Conservation (phyloP, 768 basidiomycete species). For the Termitomyces sp. region DNA sequence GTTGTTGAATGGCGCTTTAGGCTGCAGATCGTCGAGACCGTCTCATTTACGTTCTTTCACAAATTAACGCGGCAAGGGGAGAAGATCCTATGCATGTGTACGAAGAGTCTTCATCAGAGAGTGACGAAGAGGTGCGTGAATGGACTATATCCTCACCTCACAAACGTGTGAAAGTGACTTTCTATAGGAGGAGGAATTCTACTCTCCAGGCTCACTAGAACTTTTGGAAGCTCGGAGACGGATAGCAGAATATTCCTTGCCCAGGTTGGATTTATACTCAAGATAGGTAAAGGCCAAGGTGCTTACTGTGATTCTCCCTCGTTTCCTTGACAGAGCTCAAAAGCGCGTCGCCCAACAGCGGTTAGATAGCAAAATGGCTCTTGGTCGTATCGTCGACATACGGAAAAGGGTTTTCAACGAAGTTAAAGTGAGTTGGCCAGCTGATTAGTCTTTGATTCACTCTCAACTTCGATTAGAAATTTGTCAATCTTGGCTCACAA, state of each 20-base stretch:
- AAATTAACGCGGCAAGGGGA: conserved; percentile 86
- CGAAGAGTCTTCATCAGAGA: conserved; percentile 60
- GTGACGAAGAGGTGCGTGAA: conserved; percentile 64
- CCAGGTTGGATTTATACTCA: conserved; percentile 78
- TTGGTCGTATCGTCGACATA: conserved; percentile 86
- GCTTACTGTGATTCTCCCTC: conserved; percentile 55
- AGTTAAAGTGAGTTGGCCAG: conserved; percentile 62
- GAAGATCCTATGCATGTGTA: conserved; percentile 75
- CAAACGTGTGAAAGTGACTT: neutral
- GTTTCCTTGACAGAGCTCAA: conserved; percentile 78
- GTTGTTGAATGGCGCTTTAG: conserved; percentile 36
- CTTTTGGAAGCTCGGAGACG: conserved; percentile 79
- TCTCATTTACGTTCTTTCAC: conserved; percentile 88
- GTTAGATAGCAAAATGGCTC: conserved; percentile 80
- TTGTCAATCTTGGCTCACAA: conserved; percentile 92
- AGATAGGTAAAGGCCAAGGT: conserved; percentile 56
- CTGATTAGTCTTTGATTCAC: neutral
- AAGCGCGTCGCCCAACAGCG: conserved; percentile 90
- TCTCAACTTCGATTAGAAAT: conserved; percentile 46
- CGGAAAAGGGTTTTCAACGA: conserved; percentile 86
- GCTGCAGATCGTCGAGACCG: conserved; percentile 95
- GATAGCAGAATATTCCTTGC: conserved; percentile 91
- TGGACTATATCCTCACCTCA: neutral
- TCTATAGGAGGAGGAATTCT: conserved; percentile 92
- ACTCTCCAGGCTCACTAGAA: conserved; percentile 84